Evolutionary conservation across 306 rosid genomes (phyloP), one percentile per base, ranked within the genome.

Genomic region (Abrus pulchellus): DNA sequence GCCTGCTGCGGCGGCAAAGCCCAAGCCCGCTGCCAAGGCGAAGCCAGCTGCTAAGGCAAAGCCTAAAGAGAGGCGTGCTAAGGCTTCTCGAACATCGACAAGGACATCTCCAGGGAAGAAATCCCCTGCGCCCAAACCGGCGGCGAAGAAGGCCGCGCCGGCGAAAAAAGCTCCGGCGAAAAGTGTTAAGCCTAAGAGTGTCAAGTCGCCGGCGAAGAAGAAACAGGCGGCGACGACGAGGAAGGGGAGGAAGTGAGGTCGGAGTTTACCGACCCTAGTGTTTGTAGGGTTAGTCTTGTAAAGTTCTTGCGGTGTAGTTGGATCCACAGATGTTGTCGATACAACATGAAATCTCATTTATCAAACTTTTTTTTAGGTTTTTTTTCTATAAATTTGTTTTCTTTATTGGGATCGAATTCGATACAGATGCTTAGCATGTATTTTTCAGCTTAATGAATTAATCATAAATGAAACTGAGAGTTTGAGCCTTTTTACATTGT

Each of bases 61-160:
- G 78, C 68, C 89, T 0, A 82, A 82, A 69, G 93, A 75, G 41
- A 89, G 55, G 74, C 92, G 91, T 0, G 89, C 88, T 0, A 92
- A 92, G 86, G 93, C 86, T 2, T 41, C 94, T 1, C 83, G 97
- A 74, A 92, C 94, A 1, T 86, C 94, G 57, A 86, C 94, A 60
- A 89, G 94, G 41, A 86, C 91, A 0, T 77, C 93, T 0, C 97
- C 94, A 0, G 93, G 94, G 40, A 87, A 75, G 80, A 89, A 69
- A 52, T 90, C 89, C 1, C 78, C 94, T 34, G 74, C 87, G 5
- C 74, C 92, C 1, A 90, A 80, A 49, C 67, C 88, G 1, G 78
- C 74, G 0, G 41, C 84, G 38, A 89, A 80, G 87, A 89, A 83
- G 67, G 89, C 93, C 0, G 66, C 87, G 0, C 69, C 79, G 0